Evolutionary conservation across 352 stramenopile species (phyloP), one percentile per base, ranked within the genome.

Genomic region (Bremia lactucae): DNA sequence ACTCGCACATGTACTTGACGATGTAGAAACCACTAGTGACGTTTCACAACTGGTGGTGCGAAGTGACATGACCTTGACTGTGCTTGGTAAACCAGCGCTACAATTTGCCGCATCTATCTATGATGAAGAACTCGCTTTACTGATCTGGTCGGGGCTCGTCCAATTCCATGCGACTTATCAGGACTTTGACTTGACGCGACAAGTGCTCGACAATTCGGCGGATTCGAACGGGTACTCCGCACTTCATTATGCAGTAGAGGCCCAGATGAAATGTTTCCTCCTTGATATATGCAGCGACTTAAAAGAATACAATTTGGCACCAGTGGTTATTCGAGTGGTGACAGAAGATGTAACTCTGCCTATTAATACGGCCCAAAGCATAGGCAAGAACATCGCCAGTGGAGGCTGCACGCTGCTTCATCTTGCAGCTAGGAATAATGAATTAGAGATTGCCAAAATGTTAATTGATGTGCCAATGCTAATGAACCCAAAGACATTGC

Each of bases 21-120:
- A 63, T 25, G 63, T 69, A 14, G 49, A 67, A 16, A 33, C 34
- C 4, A 47, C 8, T 14, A 42, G 16, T 11, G 49, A 62, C 14
- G 49, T 54, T 10, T 21, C 19, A 6, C 20, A 46, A 3, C 20
- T 25, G 2, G 14, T 22, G 9, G 46, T 66, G 9, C 42, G 48
- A 6, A 15, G 42, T 26, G 56, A 65, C 24, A 62, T 62, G 57
- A 20, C 79, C 46, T 47, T 88, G 19, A 60, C 65, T 9, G 78
- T 79, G 18, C 72, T 91, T 68, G 79, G 79, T 15, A 87, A 92
- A 47, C 74, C 74, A 0, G 72, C 74, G 36, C 60, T 92, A 22
- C 52, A 87, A 13, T 92, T 89, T 37, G 74, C 77, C 23, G 63
- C 79, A 5, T 87, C 79, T 31, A 83, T 92, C 40, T 92, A 92